Evolutionary conservation across 2,329 filamentous ascomycete genomes (phyloP), one percentile per base, ranked within the genome.

Genomic region (Colletotrichum eremochloae): DNA sequence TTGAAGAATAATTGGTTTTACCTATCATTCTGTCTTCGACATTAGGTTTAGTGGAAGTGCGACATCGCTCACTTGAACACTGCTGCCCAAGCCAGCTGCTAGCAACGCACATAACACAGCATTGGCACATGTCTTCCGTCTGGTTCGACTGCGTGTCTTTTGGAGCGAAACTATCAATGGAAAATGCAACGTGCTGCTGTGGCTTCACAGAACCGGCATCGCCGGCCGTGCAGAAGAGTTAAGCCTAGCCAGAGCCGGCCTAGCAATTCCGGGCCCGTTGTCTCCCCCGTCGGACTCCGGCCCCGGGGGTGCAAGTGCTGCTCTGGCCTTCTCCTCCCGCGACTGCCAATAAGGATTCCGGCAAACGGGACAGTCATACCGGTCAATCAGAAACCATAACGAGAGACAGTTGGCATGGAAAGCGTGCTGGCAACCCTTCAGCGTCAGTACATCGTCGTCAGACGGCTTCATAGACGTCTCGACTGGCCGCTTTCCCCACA

Each of bases 361-460:
- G 67, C 83, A 85, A 1, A 85, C 75, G 0, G 83, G 83, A 46
- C 83, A 85, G 40, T 80, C 77, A 64, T 80, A 79, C 4, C 81
- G 77, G 29, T 78, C 76, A 38, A 79, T 78, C 44, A 83, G 68
- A 63, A 83, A 83, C 83, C 83, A 85, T 0, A 78, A 79, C 2
- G 78, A 80, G 33, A 85, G 76, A 33, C 83, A 85, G 9, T 78
- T 78, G 6, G 80, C 78, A 73, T 84, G 83, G 65, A 84, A 85
- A 1, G 78, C 75, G 53, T 85, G 83, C 1, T 77, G 78, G 52
- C 83, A 85, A 29, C 65, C 75, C 55, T 81, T 81, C 60, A 84
- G 73, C 57, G 78, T 81, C 62, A 85, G 40, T 5, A 84, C 75
- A 4, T 84, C 81, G 63, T 69, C 60, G 53, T 80, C 77, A 6